Evolutionary conservation across 2,329 filamentous ascomycete genomes (phyloP).

Genomic region (Aspergillus sp.): DNA sequence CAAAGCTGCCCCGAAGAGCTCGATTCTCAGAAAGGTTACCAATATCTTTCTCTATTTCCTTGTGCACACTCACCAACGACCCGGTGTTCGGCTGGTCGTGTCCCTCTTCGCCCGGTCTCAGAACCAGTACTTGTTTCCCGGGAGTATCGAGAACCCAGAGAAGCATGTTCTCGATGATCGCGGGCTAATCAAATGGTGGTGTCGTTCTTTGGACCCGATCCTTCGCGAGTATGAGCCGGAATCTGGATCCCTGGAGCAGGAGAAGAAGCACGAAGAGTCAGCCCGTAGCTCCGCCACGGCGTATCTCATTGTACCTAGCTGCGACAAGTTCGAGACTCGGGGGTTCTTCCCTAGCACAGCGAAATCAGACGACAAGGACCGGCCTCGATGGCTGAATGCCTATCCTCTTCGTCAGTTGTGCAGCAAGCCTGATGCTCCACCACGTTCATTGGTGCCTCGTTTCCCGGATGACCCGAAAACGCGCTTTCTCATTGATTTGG

Average conservation of each 20-base stretch:
- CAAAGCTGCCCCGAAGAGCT: conserved; percentile 61
- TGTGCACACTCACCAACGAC: conserved; percentile 64
- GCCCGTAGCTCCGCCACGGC: conserved; percentile 57
- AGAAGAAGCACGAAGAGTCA: conserved; percentile 32
- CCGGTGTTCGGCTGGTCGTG: conserved; percentile 68
- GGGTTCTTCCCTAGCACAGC: conserved; percentile 67
- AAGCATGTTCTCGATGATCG: conserved; percentile 94
- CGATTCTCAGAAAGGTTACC: conserved; percentile 68
- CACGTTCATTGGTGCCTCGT: conserved; percentile 80
- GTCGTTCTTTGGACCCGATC: conserved; percentile 77
- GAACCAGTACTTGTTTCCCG: conserved; percentile 91
- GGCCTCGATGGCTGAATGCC: conserved; percentile 56
- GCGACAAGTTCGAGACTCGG: conserved; percentile 77
- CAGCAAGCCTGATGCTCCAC: conserved; percentile 67
- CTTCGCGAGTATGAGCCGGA: conserved; percentile 51
- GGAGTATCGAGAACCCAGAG: conserved; percentile 76
- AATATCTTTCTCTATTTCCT: conserved; percentile 76
- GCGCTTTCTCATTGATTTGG: conserved; percentile 82
- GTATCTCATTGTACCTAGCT: conserved; percentile 83
- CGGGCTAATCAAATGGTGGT: conserved; percentile 95
- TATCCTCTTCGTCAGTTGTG: conserved; percentile 73
- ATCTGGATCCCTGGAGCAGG: conserved; percentile 36
- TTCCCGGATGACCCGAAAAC: conserved; percentile 96
- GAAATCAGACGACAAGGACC: conserved; percentile 39
- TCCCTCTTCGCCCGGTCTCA: conserved; percentile 92